phyloP scores from a whole-genome alignment of 179 eudicot species.

The Drosera spatulata region DNA sequence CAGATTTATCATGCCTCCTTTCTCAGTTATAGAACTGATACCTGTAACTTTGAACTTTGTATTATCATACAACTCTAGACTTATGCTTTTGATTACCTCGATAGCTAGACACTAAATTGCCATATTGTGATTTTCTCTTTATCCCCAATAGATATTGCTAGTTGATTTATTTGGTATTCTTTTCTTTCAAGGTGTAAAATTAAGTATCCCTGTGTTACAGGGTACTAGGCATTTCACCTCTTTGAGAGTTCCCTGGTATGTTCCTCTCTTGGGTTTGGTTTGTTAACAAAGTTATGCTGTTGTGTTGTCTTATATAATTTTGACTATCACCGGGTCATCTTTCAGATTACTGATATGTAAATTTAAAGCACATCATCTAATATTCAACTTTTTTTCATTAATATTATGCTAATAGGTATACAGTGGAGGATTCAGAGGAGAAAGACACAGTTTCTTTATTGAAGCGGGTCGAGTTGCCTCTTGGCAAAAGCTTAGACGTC shows the following conservation, averaged over 20 bases:
- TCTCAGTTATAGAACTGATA: no score
- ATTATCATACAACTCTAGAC: no score
- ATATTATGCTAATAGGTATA: conserved; percentile 28
- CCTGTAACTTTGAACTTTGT: no score
- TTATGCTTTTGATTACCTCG: no score
- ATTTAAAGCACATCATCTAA: neutral
- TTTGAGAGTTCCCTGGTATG: conserved; percentile 37
- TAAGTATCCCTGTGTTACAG: conserved; percentile 16
- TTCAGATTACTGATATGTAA: neutral
- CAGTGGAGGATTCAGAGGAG: conserved; percentile 16
- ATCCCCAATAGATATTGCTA: no score
- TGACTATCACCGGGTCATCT: neutral
- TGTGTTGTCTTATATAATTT: neutral
- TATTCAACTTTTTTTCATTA: conserved; percentile 6
- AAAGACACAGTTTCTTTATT: conserved; percentile 11
- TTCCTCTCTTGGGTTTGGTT: conserved; percentile 1
- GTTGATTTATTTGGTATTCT: no score
- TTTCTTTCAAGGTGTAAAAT: neutral
- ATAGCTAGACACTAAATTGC: no score
- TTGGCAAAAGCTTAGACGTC: conserved; percentile 28
- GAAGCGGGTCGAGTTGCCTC: conserved; percentile 20
- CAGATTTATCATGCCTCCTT: no score
- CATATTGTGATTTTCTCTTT: no score
- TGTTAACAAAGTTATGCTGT: neutral
- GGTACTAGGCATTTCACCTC: conserved; percentile 20